A percentile compares a stretch with the other conserved stretches of the same genome.
phyloP scores from a whole-genome alignment of 768 basidiomycete species.

The Ramaria rubella region DNA sequence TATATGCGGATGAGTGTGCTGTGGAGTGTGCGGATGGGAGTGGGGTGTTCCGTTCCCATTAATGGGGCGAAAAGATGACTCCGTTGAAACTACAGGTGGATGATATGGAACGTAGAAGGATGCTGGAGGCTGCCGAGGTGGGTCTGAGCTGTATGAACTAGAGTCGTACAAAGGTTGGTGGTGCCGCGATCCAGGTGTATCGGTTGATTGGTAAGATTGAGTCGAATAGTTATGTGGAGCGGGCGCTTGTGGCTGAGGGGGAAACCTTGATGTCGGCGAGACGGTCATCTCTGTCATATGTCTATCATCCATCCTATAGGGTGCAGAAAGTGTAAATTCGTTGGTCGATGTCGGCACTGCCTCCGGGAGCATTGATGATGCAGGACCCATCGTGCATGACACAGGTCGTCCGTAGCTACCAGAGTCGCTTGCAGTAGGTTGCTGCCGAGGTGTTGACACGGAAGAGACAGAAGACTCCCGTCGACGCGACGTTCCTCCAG shows the following conservation, averaged over 20 bases:
- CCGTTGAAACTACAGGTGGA: background rate
- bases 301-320: background rate
- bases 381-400: background rate
- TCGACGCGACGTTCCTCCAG: background rate
- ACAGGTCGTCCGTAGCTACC: background rate
- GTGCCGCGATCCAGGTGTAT: background rate
- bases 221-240: background rate
- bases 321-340: background rate
- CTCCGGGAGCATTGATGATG: background rate
- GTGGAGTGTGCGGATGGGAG: constrained; percentile 1
- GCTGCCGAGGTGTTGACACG: background rate
- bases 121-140: background rate
- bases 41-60: background rate
- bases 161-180: constrained; percentile 5
- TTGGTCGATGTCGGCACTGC: background rate
- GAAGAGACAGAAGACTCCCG: background rate
- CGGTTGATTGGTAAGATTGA: background rate
- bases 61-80: background rate
- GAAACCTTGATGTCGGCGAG: constrained; percentile 1
- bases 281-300: background rate
- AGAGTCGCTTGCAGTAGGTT: background rate
- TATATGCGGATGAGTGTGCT: background rate
- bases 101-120: constrained; percentile 4
- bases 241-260: background rate
- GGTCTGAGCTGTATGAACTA: background rate